Base-by-base conservation (phyloP, 495 filamentous ascomycete species). In the Xylaria telfairii region DNA sequence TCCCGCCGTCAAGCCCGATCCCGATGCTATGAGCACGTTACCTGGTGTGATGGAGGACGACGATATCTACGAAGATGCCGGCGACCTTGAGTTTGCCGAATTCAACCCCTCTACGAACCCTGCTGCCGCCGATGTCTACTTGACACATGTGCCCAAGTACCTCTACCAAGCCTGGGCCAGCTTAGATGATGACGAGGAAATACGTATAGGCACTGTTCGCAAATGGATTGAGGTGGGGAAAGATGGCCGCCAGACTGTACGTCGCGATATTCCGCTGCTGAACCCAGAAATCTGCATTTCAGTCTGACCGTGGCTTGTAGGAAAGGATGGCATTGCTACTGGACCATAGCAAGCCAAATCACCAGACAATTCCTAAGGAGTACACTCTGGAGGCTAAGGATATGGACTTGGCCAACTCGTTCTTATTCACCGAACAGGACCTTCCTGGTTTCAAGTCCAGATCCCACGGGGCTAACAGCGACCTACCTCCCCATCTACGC, bases 341-440 rank as follows among this genome's bases (percentile, higher is more conserved):
- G 49, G 77, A 79, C 21, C 73, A 78, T 9, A 83, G 88, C 39
- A 75, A 89, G 19, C 81, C 87, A 1, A 83, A 89, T 61, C 91
- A 93, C 73, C 82, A 87, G 64, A 80, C 87, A 2, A 82, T 97
- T 21, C 93, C 94, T 3, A 93, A 92, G 74, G 93, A 96, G 77
- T 98, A 97, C 81, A 85, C 90, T 57, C 82, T 98, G 63, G 87
- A 93, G 17, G 76, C 92, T 69, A 90, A 84, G 68, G 91, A 88
- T 74, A 73, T 83, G 74, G 77, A 88, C 72, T 80, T 90, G 60
- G 81, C 87, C 76, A 99, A 98, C 76, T 95, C 92, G 9, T 97
- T 89, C 76, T 81, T 98, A 49, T 98, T 98, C 76, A 92, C 91
- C 19, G 95, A 98, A 80, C 94, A 96, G 78, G 92, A 98, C 77